phyloP scores from a whole-genome alignment of 2,329 filamentous ascomycete genomes.

The Ophiostoma sp. region DNA sequence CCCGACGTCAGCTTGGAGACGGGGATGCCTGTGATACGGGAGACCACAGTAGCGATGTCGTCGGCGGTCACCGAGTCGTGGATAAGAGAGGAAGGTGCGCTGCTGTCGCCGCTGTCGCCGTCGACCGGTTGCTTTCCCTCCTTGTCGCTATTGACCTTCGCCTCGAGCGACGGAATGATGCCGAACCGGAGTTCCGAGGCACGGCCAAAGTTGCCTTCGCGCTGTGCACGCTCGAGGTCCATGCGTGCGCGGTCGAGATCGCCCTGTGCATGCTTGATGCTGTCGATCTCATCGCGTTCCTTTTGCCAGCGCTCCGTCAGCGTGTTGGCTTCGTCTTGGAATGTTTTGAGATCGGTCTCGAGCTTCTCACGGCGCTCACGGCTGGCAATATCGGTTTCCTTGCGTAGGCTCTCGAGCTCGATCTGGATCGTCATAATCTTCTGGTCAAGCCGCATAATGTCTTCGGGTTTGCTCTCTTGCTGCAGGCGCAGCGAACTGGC shows the following conservation, averaged over 20 bases:
- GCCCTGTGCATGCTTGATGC: slow-evolving; percentile 79
- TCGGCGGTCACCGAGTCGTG: slow-evolving; percentile 94
- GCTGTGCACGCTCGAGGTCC: slow-evolving; percentile 81
- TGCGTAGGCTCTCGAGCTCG: slow-evolving; percentile 86
- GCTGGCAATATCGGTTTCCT: slow-evolving; percentile 87
- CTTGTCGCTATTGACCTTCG: slow-evolving; percentile 71
- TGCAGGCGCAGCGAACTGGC: slow-evolving; percentile 84
- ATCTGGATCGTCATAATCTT: slow-evolving; percentile 98
- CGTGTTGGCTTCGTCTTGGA: slow-evolving; percentile 68
- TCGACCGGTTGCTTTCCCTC: slow-evolving; percentile 26
- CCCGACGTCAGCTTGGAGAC: slow-evolving; percentile 87
- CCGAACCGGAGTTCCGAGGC: slow-evolving; percentile 91
- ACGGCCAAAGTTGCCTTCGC: slow-evolving; percentile 79
- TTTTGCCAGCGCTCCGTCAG: slow-evolving; percentile 85
- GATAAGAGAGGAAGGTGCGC: slow-evolving; percentile 56
- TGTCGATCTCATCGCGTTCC: slow-evolving; percentile 78
- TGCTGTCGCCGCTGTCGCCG: slow-evolving; percentile 38
- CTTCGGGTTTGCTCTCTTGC: slow-evolving; percentile 93
- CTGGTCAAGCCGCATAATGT: slow-evolving; percentile 86
- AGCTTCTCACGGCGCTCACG: slow-evolving; percentile 83
- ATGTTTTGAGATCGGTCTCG: slow-evolving; percentile 66
- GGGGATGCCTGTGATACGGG: slow-evolving; percentile 85
- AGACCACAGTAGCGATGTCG: slow-evolving; percentile 89
- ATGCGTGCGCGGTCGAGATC: slow-evolving; percentile 80
- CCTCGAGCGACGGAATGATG: slow-evolving; percentile 74